Evolutionary conservation across 345 rosid species (phyloP).

Genomic region (Melastoma malabathricum): DNA sequence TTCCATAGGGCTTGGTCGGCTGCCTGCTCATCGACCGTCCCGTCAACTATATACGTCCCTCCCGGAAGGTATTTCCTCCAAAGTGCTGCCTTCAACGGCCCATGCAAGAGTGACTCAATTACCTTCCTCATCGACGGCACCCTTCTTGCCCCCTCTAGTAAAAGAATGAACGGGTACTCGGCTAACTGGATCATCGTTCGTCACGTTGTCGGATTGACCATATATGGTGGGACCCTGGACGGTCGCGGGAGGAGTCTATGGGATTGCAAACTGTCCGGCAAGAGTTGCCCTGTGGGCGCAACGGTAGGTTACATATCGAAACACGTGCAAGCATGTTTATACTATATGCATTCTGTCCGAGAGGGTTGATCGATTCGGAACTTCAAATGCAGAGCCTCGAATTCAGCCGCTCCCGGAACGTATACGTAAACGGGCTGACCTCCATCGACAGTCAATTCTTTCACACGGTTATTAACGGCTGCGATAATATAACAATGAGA

Average conservation of each 20-base stretch:
- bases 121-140: conserved; percentile 39
- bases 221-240: conserved; percentile 54
- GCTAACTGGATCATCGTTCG: conserved; percentile 40
- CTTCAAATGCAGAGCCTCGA: conserved; percentile 10
- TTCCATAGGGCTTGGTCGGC: conserved; percentile 37
- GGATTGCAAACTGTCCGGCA: conserved; percentile 31
- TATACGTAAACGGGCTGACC: conserved; percentile 15
- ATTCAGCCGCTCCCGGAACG: conserved; percentile 14
- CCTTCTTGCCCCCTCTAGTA: conserved; percentile 54
- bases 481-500: conserved; percentile 12
- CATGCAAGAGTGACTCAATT: conserved; percentile 39
- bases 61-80: conserved; percentile 31
- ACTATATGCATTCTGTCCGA: not conserved
- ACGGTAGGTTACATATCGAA: too few relatives aligned
- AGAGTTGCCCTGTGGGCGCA: conserved; percentile 25
- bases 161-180: conserved; percentile 20
- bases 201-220: conserved; percentile 31
- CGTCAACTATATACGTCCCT: conserved; percentile 40
- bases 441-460: conserved; percentile 22
- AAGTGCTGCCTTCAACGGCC: conserved; percentile 36
- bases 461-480: conserved; percentile 18
- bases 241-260: conserved; percentile 51
- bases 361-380: not conserved
- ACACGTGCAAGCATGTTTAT: too few relatives aligned
- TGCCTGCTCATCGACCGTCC: conserved; percentile 30